These are phyloP conservation scores for Fusarium pseudocircinatum DNA, from an alignment of 2,329 filamentous ascomycete species.

Conservation along the genomic window DNA sequence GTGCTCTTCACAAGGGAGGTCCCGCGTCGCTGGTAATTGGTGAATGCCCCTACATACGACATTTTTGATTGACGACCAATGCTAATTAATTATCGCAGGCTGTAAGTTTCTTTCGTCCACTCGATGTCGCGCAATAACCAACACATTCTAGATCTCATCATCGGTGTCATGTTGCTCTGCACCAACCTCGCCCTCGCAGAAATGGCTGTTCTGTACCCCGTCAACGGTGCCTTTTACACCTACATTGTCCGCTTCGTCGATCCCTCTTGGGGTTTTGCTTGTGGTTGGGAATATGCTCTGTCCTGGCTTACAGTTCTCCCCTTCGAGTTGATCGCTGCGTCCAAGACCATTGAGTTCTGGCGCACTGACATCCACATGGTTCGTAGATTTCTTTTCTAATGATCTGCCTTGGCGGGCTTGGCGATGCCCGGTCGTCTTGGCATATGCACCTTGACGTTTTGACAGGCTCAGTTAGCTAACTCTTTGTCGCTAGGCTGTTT, in stretches of 20 bases:
- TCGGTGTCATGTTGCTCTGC: conserved; percentile 37
- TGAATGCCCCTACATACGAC: conserved; percentile 45
- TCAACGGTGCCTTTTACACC: conserved; percentile 90
- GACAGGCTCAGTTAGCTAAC: background rate
- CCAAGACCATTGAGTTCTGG: conserved; percentile 87
- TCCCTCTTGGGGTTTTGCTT: conserved; percentile 92
- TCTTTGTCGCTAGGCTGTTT: conserved; percentile 63
- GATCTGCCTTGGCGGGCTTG: conserved; percentile 10
- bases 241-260: conserved; percentile 93
- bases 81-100: conserved; percentile 4
- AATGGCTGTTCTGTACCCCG: conserved; percentile 88
- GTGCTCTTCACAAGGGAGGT: conserved; percentile 75
- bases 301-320: conserved; percentile 88
- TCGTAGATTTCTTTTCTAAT: background rate
- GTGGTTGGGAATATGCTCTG: conserved; percentile 94
- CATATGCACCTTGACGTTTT: background rate
- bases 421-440: conserved; percentile 5
- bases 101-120: background rate
- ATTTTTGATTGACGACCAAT: background rate
- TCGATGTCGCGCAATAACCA: background rate
- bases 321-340: conserved; percentile 85
- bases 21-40: conserved; percentile 81
- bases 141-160: conserved; percentile 47
- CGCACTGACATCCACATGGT: conserved; percentile 65
- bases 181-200: conserved; percentile 93